Conservation (phyloP, 2,329 filamentous ascomycete species). For the Nemania serpens region DNA sequence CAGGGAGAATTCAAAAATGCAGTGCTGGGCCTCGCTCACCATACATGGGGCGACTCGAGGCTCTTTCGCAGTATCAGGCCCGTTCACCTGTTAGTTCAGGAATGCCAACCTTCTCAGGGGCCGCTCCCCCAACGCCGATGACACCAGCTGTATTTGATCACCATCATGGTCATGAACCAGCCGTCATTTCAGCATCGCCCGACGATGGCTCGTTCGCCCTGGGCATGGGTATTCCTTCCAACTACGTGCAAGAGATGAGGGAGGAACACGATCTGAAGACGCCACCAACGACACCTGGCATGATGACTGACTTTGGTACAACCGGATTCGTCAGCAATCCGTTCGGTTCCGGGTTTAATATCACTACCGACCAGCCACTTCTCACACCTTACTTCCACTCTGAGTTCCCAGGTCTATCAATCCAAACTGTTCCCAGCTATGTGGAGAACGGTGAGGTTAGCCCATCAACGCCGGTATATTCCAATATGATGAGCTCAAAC, state of each 20-base stretch:
- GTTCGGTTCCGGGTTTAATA: conserved; percentile 32
- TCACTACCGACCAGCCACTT: conserved; percentile 53
- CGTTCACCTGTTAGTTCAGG: conserved; percentile 49
- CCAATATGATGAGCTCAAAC: conserved; percentile 48
- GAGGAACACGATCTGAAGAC: conserved; percentile 55
- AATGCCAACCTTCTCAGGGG: conserved; percentile 45
- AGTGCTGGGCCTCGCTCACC: conserved; percentile 49
- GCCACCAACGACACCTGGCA: conserved; percentile 58
- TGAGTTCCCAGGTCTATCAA: conserved; percentile 50
- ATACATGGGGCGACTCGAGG: conserved; percentile 51
- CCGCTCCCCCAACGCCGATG: conserved; percentile 55
- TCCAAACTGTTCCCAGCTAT: conserved; percentile 51
- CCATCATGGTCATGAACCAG: conserved; percentile 47
- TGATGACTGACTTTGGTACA: conserved; percentile 49
- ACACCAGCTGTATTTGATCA: conserved; percentile 50
- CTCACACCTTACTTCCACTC: conserved; percentile 54
- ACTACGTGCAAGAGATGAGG: conserved; percentile 36
- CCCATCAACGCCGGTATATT: conserved; percentile 54
- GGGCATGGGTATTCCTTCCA: conserved; percentile 31
- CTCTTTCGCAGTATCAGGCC: conserved; percentile 47
- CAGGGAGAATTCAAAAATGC: conserved; percentile 50
- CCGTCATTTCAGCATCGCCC: conserved; percentile 45
- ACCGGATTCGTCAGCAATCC: conserved; percentile 46
- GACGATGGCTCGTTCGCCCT: conserved; percentile 46
- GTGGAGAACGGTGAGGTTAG: conserved; percentile 49